Base-by-base conservation (phyloP, 2,329 filamentous ascomycete species). In the Colletotrichum somersetense region DNA sequence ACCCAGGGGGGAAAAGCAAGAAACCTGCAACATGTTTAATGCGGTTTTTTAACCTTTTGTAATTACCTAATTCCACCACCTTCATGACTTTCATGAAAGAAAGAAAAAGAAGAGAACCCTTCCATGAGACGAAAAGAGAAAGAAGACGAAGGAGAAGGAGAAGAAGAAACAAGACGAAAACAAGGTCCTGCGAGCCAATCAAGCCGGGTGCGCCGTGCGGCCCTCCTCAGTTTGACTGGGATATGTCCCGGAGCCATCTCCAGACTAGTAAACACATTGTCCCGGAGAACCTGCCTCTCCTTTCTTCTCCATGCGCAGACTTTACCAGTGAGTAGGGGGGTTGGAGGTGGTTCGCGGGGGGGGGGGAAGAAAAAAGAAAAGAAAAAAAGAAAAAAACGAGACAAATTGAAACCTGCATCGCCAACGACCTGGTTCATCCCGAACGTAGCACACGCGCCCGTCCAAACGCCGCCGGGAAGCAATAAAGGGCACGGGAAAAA, bases 31-130 rank as follows among this genome's bases (percentile, higher is more conserved):
- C 4, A 44, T 63, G 65, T 68, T 63, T 53, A 52, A 63, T 68
- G 65, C 38, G 38, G 53, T 30, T 48, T 48, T 68, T 48, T 68
- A 68, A 68, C 58, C 57, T 68, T 68, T 71, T 71, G 69, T 71
- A 71, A 71, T 68, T 71, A 71, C 69, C 58, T 71, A 71, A 71
- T 71, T 42, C 58, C 38, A 62, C 50, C 14, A 30, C n/a, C 35
- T 63, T 52, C 46, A 63, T 63, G 61, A 30, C 14, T n/a, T 53
- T 38, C 10, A 56, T 26, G 38, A 40, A 14, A 40, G 11, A 40
- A 14, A 40, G 2, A 40, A 3, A 40, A 40, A 40, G 3, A 16
- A 12, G 6, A 40, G 11, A 40, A 14, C 4, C 40, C 20, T 11
- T 14, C 48, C 59, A 68, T 61, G 42, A 63, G 35, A 26, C 11